These are phyloP conservation scores for Elongisporangium undulatum DNA, from an alignment of 352 stramenopile genomes.

Conservation along the genomic window DNA sequence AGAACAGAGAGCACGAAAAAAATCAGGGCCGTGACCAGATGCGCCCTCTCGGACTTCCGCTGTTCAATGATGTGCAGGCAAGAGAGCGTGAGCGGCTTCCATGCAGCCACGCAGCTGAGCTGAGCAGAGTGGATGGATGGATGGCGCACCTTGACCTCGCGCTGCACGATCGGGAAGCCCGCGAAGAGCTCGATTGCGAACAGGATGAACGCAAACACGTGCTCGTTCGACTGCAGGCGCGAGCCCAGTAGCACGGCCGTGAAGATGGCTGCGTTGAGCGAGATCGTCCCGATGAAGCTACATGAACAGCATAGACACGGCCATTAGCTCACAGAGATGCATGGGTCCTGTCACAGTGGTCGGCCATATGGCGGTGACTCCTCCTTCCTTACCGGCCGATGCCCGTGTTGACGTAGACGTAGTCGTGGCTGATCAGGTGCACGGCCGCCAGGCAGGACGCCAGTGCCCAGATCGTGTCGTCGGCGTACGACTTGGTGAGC, in stretches of 20 bases:
- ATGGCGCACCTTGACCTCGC: conserved; percentile 68
- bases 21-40: conserved; percentile 59
- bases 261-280: conserved; percentile 91
- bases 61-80: conserved; percentile 7
- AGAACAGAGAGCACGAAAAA: conserved; percentile 71
- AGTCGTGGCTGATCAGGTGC: conserved; percentile 90
- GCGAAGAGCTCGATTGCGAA: conserved; percentile 90
- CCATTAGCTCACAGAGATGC: background rate
- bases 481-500: conserved; percentile 86
- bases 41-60: conserved; percentile 61
- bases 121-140: background rate
- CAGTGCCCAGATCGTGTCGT: conserved; percentile 91
- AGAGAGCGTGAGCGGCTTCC: background rate
- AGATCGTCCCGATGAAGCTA: conserved; percentile 87
- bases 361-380: background rate
- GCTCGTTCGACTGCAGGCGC: conserved; percentile 86
- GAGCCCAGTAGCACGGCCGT: conserved; percentile 90
- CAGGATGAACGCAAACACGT: conserved; percentile 90
- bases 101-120: conserved; percentile 1
- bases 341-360: background rate
- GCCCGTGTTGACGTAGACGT: conserved; percentile 83
- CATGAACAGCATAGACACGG: background rate
- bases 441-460: conserved; percentile 69
- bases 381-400: conserved; percentile 43
- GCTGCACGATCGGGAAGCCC: conserved; percentile 85